phyloP scores from a whole-genome alignment of 371 early-diverging fungal species.

The Syncephalastrum monosporum region DNA sequence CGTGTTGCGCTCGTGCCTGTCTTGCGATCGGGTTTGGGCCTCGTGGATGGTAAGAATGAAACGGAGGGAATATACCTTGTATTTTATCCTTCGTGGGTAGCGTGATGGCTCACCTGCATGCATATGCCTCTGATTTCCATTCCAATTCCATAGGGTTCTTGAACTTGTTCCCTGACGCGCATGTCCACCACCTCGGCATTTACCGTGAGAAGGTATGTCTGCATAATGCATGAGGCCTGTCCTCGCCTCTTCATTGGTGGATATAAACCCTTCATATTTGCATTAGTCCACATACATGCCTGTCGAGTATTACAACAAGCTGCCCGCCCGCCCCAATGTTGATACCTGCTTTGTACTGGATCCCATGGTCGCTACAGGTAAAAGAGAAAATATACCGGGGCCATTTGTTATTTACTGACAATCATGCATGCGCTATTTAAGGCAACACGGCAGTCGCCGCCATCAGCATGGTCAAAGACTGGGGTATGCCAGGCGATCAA shows the following conservation, averaged over 20 bases:
- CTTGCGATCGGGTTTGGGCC: slow-evolving; percentile 76
- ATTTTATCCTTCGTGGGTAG: too few species aligned
- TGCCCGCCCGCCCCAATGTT: slow-evolving; percentile 66
- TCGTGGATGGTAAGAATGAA: slow-evolving; percentile 61
- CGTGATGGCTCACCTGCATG: slow-evolving; percentile 1
- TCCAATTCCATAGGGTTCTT: slow-evolving; percentile 51
- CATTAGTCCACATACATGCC: slow-evolving; percentile 64
- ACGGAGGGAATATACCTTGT: too few species aligned
- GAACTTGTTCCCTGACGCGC: slow-evolving; percentile 69
- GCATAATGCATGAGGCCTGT: background rate
- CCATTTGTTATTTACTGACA: background rate
- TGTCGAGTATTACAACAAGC: slow-evolving; percentile 93
- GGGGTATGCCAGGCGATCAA: slow-evolving; percentile 64
- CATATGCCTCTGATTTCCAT: background rate
- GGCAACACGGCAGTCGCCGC: slow-evolving; percentile 82
- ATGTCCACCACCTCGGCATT: slow-evolving; percentile 78
- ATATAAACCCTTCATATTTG: slow-evolving; percentile 9
- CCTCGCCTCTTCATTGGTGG: background rate
- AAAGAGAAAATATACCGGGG: background rate
- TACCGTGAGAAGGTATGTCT: slow-evolving; percentile 74
- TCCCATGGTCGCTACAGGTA: slow-evolving; percentile 84
- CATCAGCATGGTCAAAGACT: slow-evolving; percentile 76
- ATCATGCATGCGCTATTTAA: slow-evolving; percentile 4
- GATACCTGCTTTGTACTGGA: slow-evolving; percentile 79
- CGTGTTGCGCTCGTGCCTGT: slow-evolving; percentile 79